phyloP scores from a whole-genome alignment of 176 grass and related monocot genomes.

The Thalia dealbata region DNA sequence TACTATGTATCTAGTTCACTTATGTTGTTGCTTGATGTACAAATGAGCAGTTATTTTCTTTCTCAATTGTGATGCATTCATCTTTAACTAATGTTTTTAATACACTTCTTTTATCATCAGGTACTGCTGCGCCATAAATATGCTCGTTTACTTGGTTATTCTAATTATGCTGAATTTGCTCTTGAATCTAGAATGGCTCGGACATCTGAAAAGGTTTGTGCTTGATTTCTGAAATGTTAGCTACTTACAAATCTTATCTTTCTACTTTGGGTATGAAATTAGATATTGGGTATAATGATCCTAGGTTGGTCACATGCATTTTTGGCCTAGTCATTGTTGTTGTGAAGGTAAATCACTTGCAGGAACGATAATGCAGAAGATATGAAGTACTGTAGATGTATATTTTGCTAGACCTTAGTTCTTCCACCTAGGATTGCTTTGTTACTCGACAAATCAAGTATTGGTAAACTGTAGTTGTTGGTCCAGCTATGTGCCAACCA shows the following conservation, averaged over 20 bases:
- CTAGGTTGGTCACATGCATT: too few relatives aligned
- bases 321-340: too few relatives aligned
- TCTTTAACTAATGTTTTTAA: neutral
- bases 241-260: neutral
- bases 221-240: conserved; percentile 17
- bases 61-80: neutral
- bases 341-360: too few relatives aligned
- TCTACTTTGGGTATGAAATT: neutral
- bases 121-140: conserved; percentile 58
- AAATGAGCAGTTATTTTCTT: neutral
- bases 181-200: conserved; percentile 63
- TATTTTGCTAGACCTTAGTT: too few relatives aligned
- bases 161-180: conserved; percentile 82
- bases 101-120: conserved; percentile 30
- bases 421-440: too few relatives aligned
- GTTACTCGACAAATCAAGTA: too few relatives aligned
- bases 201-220: conserved; percentile 69
- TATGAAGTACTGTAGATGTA: too few relatives aligned
- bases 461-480: too few relatives aligned
- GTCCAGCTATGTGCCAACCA: too few relatives aligned
- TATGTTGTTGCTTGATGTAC: neutral
- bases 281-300: too few relatives aligned
- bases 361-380: too few relatives aligned
- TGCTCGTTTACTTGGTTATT: conserved; percentile 68
- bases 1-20: neutral